Evolutionary conservation across 495 filamentous ascomycete species (phyloP).

Genomic region (Haplographium delicatum): DNA sequence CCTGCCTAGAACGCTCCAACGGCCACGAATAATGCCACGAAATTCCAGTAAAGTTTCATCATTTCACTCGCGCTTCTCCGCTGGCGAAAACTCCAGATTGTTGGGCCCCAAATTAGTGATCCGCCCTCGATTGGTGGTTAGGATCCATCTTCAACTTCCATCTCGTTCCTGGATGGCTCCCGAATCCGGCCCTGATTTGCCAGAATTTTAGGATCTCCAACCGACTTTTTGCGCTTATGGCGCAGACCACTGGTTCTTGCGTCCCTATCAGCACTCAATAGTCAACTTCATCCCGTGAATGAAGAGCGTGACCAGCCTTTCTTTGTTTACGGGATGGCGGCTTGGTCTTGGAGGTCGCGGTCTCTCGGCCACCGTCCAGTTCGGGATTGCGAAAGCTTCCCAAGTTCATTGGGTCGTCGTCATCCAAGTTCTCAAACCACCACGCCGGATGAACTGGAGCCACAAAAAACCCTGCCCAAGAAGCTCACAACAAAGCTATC

Average conservation of each 20-base stretch:
- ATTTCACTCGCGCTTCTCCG: background rate
- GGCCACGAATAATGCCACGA: constrained; percentile 10
- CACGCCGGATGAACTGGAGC: constrained; percentile 14
- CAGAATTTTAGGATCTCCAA: constrained; percentile 9
- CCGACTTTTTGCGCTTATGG: constrained; percentile 21
- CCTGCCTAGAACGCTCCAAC: constrained; percentile 4
- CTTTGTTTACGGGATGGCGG: constrained; percentile 12
- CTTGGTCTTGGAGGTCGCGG: constrained; percentile 9
- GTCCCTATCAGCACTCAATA: constrained; percentile 19
- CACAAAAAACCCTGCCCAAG: background rate
- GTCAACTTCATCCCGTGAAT: constrained; percentile 3
- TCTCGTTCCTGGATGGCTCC: constrained; percentile 20
- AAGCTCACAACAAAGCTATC: constrained; percentile 2
- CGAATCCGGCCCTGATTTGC: constrained; percentile 18
- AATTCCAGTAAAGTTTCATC: constrained; percentile 1
- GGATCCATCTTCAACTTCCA: constrained; percentile 1
- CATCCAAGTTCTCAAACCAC: constrained; percentile 20
- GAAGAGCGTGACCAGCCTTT: constrained; percentile 1
- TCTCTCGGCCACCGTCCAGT: constrained; percentile 20
- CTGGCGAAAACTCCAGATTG: background rate
- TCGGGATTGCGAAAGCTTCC: constrained; percentile 7
- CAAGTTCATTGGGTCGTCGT: constrained; percentile 23
- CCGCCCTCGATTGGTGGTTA: background rate
- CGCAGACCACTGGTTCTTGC: constrained; percentile 18
- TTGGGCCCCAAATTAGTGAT: background rate